phyloP scores from a whole-genome alignment of 2,329 filamentous ascomycete genomes.

The Pyricularia sp. region DNA sequence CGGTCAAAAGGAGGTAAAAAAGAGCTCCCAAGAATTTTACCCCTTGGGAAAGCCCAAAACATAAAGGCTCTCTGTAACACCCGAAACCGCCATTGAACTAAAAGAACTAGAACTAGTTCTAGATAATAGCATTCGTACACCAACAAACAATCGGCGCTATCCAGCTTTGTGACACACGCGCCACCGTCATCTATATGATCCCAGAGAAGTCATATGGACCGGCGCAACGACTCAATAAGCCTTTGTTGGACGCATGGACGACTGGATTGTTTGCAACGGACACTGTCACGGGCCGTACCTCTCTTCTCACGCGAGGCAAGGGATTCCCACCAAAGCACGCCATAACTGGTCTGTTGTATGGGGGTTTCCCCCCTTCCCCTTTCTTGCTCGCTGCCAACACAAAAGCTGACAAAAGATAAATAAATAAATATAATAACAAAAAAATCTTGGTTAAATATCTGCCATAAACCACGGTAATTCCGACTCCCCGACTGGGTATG shows the following conservation, averaged over 20 bases:
- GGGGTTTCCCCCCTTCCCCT: not conserved
- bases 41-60: not conserved
- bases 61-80: not conserved
- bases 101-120: too few species aligned
- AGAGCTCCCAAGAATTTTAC: not conserved
- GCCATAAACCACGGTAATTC: not conserved
- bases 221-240: not conserved
- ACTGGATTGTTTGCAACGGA: not conserved
- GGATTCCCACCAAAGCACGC: not conserved
- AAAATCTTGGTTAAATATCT: too few species aligned
- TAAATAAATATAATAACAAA: too few species aligned
- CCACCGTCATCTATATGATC: not conserved
- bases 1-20: not conserved
- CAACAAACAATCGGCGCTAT: not conserved
- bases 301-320: not conserved
- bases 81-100: not conserved
- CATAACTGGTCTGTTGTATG: not conserved
- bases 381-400: too few species aligned
- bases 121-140: not conserved
- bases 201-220: not conserved
- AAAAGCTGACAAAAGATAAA: too few species aligned
- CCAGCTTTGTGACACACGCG: not conserved
- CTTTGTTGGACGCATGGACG: not conserved
- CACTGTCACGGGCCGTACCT: not conserved
- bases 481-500: not conserved